phyloP scores from a whole-genome alignment of 2,329 filamentous ascomycete genomes.

The Aspergillus flavus region DNA sequence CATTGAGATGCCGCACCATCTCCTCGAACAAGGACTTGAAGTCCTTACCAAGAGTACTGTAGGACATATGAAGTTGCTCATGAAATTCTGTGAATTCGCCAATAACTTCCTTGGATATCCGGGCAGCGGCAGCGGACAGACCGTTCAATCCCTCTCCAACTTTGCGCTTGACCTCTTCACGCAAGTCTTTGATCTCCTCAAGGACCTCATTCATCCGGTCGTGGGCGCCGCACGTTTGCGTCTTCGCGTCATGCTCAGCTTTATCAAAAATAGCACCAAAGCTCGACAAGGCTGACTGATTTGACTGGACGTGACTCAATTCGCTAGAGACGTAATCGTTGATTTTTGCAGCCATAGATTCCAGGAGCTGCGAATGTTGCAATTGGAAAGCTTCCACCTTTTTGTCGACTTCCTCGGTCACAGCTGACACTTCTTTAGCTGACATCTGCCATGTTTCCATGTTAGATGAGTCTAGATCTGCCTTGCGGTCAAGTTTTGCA shows the following conservation, averaged over 20 bases:
- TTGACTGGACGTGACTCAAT: conserved; percentile 68
- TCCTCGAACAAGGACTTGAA: conserved; percentile 86
- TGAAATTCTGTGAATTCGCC: conserved; percentile 85
- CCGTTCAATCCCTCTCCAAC: conserved; percentile 83
- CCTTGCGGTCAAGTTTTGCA: conserved; percentile 83
- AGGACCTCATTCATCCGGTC: conserved; percentile 89
- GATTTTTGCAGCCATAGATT: conserved; percentile 70
- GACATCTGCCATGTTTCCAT: conserved; percentile 76
- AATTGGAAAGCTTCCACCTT: conserved; percentile 72
- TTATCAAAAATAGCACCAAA: conserved; percentile 69
- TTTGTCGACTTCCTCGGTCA: conserved; percentile 75
- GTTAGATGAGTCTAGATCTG: conserved; percentile 80
- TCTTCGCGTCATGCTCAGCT: conserved; percentile 68
- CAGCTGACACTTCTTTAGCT: conserved; percentile 72
- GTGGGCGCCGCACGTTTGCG: conserved; percentile 57
- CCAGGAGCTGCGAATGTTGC: conserved; percentile 72
- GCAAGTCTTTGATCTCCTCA: conserved; percentile 86
- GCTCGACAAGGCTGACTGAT: conserved; percentile 69
- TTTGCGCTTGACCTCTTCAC: conserved; percentile 82
- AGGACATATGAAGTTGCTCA: conserved; percentile 79
- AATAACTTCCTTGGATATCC: conserved; percentile 86
- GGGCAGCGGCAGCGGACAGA: conserved; percentile 80
- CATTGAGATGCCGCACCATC: conserved; percentile 70
- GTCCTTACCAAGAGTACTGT: conserved; percentile 79
- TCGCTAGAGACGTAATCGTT: conserved; percentile 75